These are phyloP conservation scores for Sequoia sempervirens DNA, from an alignment of 75 land plant genomes.

Conservation along the genomic window DNA sequence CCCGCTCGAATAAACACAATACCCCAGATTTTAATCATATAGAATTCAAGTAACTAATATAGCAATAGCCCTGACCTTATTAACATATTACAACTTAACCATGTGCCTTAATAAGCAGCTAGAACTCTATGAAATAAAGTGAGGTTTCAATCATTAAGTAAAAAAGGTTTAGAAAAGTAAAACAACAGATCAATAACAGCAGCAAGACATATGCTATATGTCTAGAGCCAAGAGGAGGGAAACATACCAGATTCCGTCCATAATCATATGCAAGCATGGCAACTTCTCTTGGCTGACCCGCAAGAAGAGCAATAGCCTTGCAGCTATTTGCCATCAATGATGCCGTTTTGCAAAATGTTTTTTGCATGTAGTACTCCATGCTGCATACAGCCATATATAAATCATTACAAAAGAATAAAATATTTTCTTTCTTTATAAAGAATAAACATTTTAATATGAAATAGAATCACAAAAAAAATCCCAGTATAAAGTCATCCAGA, in stretches of 20 bases:
- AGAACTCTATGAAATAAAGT: not conserved
- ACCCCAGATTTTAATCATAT: not conserved
- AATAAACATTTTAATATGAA: not conserved
- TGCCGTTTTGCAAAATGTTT: slow-evolving; percentile 96
- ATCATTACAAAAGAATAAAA: not conserved
- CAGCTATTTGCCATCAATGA: slow-evolving; percentile 98
- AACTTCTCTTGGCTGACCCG: slow-evolving; percentile 89
- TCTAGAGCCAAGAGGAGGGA: not conserved
- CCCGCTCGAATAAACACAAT: not conserved
- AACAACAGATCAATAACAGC: not conserved
- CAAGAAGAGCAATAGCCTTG: slow-evolving; percentile 91
- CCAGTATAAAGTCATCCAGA: too few species aligned
- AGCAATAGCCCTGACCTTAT: not conserved
- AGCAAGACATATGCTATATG: not conserved
- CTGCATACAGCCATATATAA: slow-evolving; percentile 33
- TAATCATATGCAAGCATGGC: slow-evolving; percentile 83
- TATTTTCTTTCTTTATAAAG: not conserved
- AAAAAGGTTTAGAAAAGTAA: not conserved
- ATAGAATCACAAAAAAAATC: too few species aligned
- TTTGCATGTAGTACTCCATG: slow-evolving; percentile 96
- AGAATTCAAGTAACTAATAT: not conserved
- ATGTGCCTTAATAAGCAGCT: not conserved
- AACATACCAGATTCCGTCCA: slow-evolving; percentile 88
- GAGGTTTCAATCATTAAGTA: not conserved
- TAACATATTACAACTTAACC: not conserved